Base-by-base conservation (phyloP, 2,329 filamentous ascomycete species). In the Mycosphaerelloides madeirae region DNA sequence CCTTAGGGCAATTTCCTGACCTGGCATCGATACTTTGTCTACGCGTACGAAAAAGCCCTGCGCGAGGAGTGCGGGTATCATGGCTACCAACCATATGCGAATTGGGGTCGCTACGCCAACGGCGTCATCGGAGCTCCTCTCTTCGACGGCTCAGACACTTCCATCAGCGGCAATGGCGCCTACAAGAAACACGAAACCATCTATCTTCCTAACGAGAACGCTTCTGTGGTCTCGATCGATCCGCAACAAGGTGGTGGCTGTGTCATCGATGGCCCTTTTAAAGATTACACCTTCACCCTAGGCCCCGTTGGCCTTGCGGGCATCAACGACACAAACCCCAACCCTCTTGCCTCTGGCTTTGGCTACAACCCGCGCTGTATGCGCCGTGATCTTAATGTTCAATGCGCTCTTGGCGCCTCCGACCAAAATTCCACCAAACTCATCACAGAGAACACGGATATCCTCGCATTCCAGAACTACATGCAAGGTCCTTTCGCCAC, bases 221-320 rank as follows among this genome's bases (percentile, higher is more conserved):
- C 22, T 3, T 15, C 40, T 15, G 31, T 70, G 46, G 63, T 55
- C 25, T 50, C 73, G 3, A 22, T 50, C 16, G 73, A 71, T 3
- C 29, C 70, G 0, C 77, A 74, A n/a, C 66, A 67, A 0, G 78
- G 78, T 11, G 77, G 78, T 29, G 78, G 78, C 3, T 80, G 77
- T 56, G 66, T 81, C 2, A 67, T 57, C 7, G 65, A 63, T 1
- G 76, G 76, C 0, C 75, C 76, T 0, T 78, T 79, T 61, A 69
- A 65, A 50, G 65, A 77, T 53, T 54, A 42, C 33, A 49, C 43
- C 8, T 38, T 62, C 33, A 54, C 61, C 38, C 48, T 61, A 12
- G 61, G 59, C 2, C 58, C 61, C 4, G 43, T 51, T 31, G 35
- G 38, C 19, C 43, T 51, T 11, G 44, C 25, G 15, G 32, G 11